Conservation (phyloP, 441 rosid species). For the Monsonia emarginata region DNA sequence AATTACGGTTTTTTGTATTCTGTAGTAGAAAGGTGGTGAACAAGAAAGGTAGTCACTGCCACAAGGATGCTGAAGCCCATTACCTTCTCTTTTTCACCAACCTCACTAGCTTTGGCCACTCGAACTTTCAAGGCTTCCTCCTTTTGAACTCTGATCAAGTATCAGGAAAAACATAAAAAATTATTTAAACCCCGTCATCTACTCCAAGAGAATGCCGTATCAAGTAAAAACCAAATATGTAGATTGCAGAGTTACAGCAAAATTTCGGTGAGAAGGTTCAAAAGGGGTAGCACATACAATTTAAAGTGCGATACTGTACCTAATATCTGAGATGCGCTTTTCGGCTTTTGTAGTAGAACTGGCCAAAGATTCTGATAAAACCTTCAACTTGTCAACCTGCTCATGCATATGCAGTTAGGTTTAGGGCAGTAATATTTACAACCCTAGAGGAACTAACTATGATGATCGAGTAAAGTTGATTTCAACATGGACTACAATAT, state of each 20-base stretch:
- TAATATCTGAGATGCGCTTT: constrained; percentile 79
- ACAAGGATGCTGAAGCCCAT: not conserved
- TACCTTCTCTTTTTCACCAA: constrained; percentile 83
- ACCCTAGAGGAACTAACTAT: not conserved
- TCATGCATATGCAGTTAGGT: constrained; percentile 28
- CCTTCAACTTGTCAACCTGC: constrained; percentile 92
- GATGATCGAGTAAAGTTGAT: not conserved
- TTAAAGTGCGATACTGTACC: constrained; percentile 31
- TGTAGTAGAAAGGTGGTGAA: too few relatives aligned
- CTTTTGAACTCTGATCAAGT: constrained; percentile 58
- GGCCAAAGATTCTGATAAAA: constrained; percentile 80
- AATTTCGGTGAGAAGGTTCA: not conserved
- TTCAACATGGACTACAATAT: not conserved
- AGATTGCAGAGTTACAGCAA: not conserved
- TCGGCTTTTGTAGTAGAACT: constrained; percentile 77
- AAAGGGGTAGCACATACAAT: not conserved
- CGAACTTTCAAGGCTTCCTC: constrained; percentile 92
- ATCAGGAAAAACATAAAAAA: not conserved
- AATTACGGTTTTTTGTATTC: too few relatives aligned
- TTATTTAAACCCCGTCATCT: not conserved
- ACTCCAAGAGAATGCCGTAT: not conserved
- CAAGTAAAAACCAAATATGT: not conserved
- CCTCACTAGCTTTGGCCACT: constrained; percentile 66
- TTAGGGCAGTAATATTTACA: not conserved
- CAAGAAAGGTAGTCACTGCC: not conserved